Conservation (phyloP, 352 stramenopile genomes). For the Phytophthora quininea region DNA sequence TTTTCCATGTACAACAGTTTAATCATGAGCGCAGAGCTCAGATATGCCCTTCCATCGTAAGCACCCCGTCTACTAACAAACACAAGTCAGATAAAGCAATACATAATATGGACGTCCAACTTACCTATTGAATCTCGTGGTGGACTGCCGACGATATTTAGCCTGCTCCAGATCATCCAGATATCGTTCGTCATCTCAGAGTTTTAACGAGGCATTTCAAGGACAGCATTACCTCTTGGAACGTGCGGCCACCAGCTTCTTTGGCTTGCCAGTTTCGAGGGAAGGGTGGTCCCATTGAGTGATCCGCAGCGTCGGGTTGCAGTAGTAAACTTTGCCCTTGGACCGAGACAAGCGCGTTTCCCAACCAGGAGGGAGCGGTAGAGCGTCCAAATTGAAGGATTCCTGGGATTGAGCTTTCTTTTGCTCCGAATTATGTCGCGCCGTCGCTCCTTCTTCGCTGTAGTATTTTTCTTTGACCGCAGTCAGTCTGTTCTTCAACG, state of each 20-base stretch:
- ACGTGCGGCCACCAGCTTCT: conserved; percentile 56
- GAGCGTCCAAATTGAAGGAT: conserved; percentile 72
- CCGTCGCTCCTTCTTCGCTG: conserved; percentile 41
- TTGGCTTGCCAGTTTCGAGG: conserved; percentile 61
- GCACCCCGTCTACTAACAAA: conserved; percentile 28
- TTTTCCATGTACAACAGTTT: not conserved
- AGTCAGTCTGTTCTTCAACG: conserved; percentile 69
- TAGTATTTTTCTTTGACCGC: conserved; percentile 89
- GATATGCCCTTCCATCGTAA: conserved; percentile 74
- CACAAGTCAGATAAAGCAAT: not conserved
- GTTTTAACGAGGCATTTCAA: not conserved
- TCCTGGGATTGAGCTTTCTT: conserved; percentile 36
- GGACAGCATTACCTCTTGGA: conserved; percentile 29
- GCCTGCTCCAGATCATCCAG: conserved; percentile 23
- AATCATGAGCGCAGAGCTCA: conserved; percentile 17
- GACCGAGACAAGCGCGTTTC: conserved; percentile 80
- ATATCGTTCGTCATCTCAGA: conserved; percentile 9
- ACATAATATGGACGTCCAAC: not conserved
- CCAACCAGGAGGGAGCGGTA: conserved; percentile 80
- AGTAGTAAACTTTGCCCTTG: conserved; percentile 89
- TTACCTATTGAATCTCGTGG: conserved; percentile 45
- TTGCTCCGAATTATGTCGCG: conserved; percentile 17
- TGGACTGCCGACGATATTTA: conserved; percentile 32
- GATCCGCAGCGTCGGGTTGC: conserved; percentile 71
- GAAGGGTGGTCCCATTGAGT: conserved; percentile 88